Evolutionary conservation across 208 protist species (phyloP).

Genomic region (Wallacemonas collosoma): DNA sequence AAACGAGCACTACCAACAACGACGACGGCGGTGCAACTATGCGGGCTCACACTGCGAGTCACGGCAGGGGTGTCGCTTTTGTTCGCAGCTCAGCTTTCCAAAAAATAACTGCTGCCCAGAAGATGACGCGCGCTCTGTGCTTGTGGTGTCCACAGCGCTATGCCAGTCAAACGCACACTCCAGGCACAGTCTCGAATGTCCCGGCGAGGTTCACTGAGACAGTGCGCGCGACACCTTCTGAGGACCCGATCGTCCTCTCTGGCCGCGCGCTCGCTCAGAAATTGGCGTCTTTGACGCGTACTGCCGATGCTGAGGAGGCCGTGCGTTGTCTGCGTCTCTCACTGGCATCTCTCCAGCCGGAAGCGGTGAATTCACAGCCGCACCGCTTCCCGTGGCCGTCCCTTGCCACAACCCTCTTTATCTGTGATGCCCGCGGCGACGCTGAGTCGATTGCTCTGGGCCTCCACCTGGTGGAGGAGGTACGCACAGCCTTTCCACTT

Average conservation of each 20-base stretch:
- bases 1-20: too few species aligned
- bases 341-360: background rate
- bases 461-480: constrained; percentile 46
- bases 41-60: too few species aligned
- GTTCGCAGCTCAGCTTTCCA: too few species aligned
- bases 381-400: constrained; percentile 20
- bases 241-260: background rate
- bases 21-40: too few species aligned
- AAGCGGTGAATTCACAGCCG: background rate
- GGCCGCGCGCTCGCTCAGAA: background rate
- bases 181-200: too few species aligned
- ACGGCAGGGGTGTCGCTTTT: too few species aligned
- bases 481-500: constrained; percentile 24
- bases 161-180: too few species aligned
- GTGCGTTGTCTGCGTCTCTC: constrained; percentile 6
- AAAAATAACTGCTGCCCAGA: too few species aligned
- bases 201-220: too few species aligned
- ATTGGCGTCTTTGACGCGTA: background rate
- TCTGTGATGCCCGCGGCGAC: constrained; percentile 37
- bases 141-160: too few species aligned
- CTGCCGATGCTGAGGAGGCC: constrained; percentile 2
- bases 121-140: too few species aligned
- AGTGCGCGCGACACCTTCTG: background rate
- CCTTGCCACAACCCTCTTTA: constrained; percentile 54
- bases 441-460: constrained; percentile 21